Percentiles rank a stretch among this genome's conserved stretches.
Conservation (phyloP, 1,139 yeast species). For the Fermentozyma sake region DNA sequence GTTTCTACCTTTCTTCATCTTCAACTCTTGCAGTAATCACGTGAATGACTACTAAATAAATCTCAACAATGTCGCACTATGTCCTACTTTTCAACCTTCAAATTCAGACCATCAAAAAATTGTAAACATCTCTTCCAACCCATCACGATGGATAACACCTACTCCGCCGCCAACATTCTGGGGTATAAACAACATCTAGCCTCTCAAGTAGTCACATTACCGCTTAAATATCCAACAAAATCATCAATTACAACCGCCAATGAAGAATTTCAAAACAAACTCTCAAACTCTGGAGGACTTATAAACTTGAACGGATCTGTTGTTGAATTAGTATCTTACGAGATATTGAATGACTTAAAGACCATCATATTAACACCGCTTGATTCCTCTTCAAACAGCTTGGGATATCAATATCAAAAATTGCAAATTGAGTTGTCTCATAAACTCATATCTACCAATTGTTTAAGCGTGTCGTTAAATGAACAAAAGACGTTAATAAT, state of each 20-base stretch:
- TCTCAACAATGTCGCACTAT: too few relatives aligned
- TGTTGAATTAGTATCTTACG: constrained; percentile 23
- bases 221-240: constrained; percentile 25
- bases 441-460: constrained; percentile 21
- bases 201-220: constrained; percentile 20
- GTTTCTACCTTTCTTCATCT: too few relatives aligned
- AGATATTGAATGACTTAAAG: constrained; percentile 26
- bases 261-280: constrained; percentile 19
- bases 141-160: constrained; percentile 15
- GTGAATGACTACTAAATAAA: too few relatives aligned
- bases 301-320: constrained; percentile 18
- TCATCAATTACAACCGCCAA: constrained; percentile 10
- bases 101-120: too few relatives aligned
- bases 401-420: constrained; percentile 24
- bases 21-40: too few relatives aligned
- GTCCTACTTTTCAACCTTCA: too few relatives aligned
- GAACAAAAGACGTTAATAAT: constrained; percentile 13
- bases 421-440: constrained; percentile 31
- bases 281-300: constrained; percentile 23
- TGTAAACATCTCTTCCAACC: too few relatives aligned
- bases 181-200: constrained; percentile 25
- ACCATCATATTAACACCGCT: constrained; percentile 31
- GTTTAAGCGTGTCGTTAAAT: constrained; percentile 16
- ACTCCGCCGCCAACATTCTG: constrained; percentile 17
- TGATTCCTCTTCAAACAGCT: constrained; percentile 15